Percentiles rank a stretch among this genome's conserved stretches.
Evolutionary conservation across 768 basidiomycete species (phyloP).

Genomic region (Trichaptum fuscoviolaceum): DNA sequence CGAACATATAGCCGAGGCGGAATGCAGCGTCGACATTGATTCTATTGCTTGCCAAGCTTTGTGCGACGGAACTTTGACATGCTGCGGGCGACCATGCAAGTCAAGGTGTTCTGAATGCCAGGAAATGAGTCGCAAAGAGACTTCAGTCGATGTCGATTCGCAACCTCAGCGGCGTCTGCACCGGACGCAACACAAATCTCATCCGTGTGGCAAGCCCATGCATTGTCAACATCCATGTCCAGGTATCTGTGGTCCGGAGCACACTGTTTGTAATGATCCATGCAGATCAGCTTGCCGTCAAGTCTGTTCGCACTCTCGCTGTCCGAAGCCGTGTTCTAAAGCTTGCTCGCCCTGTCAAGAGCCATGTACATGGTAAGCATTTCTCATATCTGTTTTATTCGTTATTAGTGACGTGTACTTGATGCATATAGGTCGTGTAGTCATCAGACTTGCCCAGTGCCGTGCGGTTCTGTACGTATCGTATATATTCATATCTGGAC

Average conservation of each 20-base stretch:
- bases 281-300: slow-evolving; percentile 50
- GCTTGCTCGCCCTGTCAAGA: slow-evolving; percentile 62
- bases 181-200: slow-evolving; percentile 33
- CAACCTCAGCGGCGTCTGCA: slow-evolving; percentile 15
- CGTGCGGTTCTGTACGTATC: slow-evolving; percentile 60
- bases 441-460: slow-evolving; percentile 52
- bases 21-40: slow-evolving; percentile 42
- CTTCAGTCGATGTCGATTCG: not conserved
- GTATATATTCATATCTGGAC: not conserved
- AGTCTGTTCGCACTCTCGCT: slow-evolving; percentile 47
- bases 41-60: slow-evolving; percentile 31
- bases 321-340: slow-evolving; percentile 40
- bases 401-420: not conserved
- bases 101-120: slow-evolving; percentile 49
- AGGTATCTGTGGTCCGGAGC: slow-evolving; percentile 41
- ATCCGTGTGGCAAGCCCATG: slow-evolving; percentile 46
- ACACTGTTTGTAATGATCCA: slow-evolving; percentile 36
- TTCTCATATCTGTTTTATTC: not conserved
- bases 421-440: slow-evolving; percentile 40
- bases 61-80: slow-evolving; percentile 43
- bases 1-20: slow-evolving; percentile 45
- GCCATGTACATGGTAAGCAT: slow-evolving; percentile 47
- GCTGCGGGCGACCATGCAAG: slow-evolving; percentile 49
- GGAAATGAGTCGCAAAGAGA: slow-evolving; percentile 8
- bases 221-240: slow-evolving; percentile 55